phyloP scores from a whole-genome alignment of 768 basidiomycete species.

The Pisolithus tinctorius region DNA sequence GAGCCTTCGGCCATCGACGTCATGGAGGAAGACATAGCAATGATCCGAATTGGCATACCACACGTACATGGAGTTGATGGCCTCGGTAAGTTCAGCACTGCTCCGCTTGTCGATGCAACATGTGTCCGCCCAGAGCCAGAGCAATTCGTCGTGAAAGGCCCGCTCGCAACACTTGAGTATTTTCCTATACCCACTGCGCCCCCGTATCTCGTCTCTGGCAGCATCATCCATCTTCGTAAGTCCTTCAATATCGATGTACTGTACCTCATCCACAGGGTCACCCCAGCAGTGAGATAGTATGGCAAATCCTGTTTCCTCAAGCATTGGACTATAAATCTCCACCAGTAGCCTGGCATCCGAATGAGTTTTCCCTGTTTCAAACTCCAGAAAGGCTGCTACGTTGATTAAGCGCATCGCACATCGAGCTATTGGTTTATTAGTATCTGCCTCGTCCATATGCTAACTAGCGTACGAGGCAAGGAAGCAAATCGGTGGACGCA shows the following conservation, averaged over 20 bases:
- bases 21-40: constrained; percentile 12
- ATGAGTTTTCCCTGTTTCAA: neutral
- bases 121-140: constrained; percentile 11
- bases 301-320: neutral
- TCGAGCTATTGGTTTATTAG: no score
- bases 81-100: constrained; percentile 14
- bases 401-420: neutral
- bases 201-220: neutral
- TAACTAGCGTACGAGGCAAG: no score
- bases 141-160: constrained; percentile 2
- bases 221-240: neutral
- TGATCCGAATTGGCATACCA: constrained; percentile 14
- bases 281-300: constrained; percentile 4
- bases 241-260: neutral
- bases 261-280: neutral
- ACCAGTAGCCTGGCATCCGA: neutral
- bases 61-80: neutral
- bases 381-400: neutral
- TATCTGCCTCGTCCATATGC: no score
- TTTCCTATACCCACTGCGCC: neutral
- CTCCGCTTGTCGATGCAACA: constrained; percentile 16
- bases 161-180: neutral
- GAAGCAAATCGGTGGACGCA: no score
- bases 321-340: neutral
- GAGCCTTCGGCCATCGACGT: neutral